Conservation (phyloP, 129 eudicot genomes). For the Flaveria ramosissima region DNA sequence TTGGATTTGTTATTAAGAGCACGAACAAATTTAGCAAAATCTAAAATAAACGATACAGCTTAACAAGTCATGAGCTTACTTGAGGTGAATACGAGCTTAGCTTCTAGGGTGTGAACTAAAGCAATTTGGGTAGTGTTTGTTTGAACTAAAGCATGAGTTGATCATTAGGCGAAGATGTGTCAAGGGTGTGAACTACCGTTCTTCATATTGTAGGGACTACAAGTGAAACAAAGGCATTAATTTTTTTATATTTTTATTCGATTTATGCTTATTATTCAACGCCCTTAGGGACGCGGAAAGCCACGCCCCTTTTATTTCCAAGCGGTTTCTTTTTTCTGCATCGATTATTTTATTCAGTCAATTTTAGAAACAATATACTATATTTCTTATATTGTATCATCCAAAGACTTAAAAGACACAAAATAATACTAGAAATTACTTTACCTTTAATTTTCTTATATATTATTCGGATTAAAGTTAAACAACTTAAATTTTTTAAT, state of each 20-base stretch:
- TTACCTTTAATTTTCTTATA: background rate
- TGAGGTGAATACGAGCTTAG: background rate
- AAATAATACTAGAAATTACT: background rate
- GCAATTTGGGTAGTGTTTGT: background rate
- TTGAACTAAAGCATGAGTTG: background rate
- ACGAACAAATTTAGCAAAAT: too few species aligned
- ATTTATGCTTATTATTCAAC: conserved; percentile 1
- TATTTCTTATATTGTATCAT: background rate
- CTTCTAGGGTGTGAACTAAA: background rate
- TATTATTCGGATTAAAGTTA: background rate
- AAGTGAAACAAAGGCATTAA: background rate
- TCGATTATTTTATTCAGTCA: conserved; percentile 14
- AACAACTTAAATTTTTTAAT: background rate
- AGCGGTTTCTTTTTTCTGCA: conserved; percentile 32
- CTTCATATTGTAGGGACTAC: background rate
- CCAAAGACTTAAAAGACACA: background rate
- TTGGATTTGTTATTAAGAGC: background rate
- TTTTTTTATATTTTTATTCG: background rate
- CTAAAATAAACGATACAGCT: background rate
- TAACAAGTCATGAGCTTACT: background rate
- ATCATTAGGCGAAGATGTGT: background rate
- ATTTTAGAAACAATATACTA: background rate
- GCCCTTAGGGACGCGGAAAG: conserved; percentile 32
- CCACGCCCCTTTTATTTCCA: conserved; percentile 1
- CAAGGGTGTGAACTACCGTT: background rate